Conservation (phyloP, 176 grass and related monocot species). For the Thinopyrum elongatum region DNA sequence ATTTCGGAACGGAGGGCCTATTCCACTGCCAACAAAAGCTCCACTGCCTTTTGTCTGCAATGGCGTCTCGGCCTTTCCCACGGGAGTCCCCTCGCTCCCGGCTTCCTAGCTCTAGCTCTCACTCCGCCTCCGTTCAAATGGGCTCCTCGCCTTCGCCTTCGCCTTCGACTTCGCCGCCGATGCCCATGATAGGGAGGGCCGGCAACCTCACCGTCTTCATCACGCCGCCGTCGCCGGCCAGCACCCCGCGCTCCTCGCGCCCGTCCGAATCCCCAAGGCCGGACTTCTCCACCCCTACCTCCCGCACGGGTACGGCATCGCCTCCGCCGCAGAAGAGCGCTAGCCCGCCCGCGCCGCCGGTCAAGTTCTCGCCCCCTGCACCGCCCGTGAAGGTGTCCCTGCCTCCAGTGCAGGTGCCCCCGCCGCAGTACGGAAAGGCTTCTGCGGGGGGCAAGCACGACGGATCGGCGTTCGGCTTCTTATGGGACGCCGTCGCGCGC, state of each 20-base stretch:
- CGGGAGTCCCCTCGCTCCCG: background rate
- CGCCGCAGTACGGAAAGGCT: slow-evolving; percentile 61
- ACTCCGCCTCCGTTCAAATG: slow-evolving; percentile 1
- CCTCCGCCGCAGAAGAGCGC: background rate
- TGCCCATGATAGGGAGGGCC: slow-evolving; percentile 76
- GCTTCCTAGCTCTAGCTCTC: background rate
- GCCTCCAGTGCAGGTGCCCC: slow-evolving; percentile 72
- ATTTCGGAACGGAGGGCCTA: too few species aligned
- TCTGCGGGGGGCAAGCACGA: slow-evolving; percentile 39
- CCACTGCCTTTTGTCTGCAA: slow-evolving; percentile 32
- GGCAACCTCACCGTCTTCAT: slow-evolving; percentile 92
- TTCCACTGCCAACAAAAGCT: slow-evolving; percentile 30
- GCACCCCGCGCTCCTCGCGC: slow-evolving; percentile 29
- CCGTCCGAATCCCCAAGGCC: slow-evolving; percentile 23
- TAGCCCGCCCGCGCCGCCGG: background rate
- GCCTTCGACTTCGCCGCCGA: slow-evolving; percentile 42
- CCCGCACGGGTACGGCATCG: background rate
- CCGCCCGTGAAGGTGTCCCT: slow-evolving; percentile 36
- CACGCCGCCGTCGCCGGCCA: slow-evolving; percentile 65
- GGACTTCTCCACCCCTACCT: slow-evolving; percentile 24
- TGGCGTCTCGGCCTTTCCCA: slow-evolving; percentile 39
- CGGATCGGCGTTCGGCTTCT: slow-evolving; percentile 70
- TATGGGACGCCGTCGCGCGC: slow-evolving; percentile 86
- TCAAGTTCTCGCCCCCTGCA: slow-evolving; percentile 24
- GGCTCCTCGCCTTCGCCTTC: slow-evolving; percentile 8